These are phyloP conservation scores for Ulmus americana DNA, from an alignment of 331 rosid species.

Conservation along the genomic window DNA sequence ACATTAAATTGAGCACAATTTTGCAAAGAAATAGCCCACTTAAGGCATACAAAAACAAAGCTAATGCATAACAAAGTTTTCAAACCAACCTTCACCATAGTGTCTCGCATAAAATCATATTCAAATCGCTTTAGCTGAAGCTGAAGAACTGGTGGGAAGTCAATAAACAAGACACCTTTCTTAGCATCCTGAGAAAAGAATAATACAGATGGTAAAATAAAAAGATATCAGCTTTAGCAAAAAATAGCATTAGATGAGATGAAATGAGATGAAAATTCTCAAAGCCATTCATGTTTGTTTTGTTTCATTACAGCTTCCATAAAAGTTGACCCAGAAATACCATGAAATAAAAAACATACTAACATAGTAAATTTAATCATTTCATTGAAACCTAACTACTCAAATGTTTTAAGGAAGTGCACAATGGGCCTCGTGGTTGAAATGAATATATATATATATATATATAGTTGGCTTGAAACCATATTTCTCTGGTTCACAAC, in stretches of 20 bases:
- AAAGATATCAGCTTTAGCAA: background rate
- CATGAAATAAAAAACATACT: too few species aligned
- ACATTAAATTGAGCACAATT: too few species aligned
- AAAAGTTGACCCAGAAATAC: too few species aligned
- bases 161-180: constrained; percentile 84
- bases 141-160: constrained; percentile 90
- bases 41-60: background rate
- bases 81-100: constrained; percentile 78
- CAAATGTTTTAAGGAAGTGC: too few species aligned
- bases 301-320: too few species aligned
- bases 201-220: background rate
- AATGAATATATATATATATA: too few species aligned
- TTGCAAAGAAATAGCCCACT: too few species aligned
- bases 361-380: too few species aligned
- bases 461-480: too few species aligned
- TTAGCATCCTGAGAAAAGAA: constrained; percentile 58
- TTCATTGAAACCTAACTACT: too few species aligned
- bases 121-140: constrained; percentile 87
- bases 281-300: background rate
- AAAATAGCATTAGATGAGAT: background rate
- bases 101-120: constrained; percentile 70
- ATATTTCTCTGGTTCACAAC: too few species aligned
- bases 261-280: background rate
- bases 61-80: constrained; percentile 1
- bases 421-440: too few species aligned